A percentile compares a stretch with the other conserved stretches of the same genome.
Evolutionary conservation across 805 yeast genomes (phyloP).

Genomic region (Yarrowia yakushimensis): DNA sequence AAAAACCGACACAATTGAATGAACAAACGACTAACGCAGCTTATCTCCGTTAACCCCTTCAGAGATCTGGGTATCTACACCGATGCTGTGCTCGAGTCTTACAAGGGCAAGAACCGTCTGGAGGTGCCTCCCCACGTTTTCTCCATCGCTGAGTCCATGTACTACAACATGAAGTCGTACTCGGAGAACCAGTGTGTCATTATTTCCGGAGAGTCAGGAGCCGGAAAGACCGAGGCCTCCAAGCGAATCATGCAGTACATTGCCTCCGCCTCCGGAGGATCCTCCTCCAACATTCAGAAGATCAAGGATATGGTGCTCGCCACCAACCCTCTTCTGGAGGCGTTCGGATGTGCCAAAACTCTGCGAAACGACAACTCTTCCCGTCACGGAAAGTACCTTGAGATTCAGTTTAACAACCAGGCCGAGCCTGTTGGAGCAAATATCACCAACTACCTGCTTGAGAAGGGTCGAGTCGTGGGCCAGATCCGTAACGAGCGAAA

Average conservation of each 20-base stretch:
- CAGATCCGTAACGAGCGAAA: constrained; percentile 91
- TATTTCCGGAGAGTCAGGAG: constrained; percentile 96
- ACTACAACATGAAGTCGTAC: constrained; percentile 89
- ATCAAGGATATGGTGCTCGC: constrained; percentile 98
- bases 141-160: constrained; percentile 97
- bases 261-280: constrained; percentile 74
- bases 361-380: constrained; percentile 85
- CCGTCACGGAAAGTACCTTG: constrained; percentile 89
- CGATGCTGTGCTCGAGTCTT: constrained; percentile 64
- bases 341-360: constrained; percentile 93
- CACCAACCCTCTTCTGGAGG: constrained; percentile 86
- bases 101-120: constrained; percentile 86
- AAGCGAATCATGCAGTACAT: constrained; percentile 97
- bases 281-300: constrained; percentile 64
- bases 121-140: constrained; percentile 98
- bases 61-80: constrained; percentile 95
- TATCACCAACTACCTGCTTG: constrained; percentile 89
- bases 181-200: constrained; percentile 95
- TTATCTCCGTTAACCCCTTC: constrained; percentile 95
- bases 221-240: constrained; percentile 98
- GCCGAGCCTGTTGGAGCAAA: constrained; percentile 93
- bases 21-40: constrained; percentile 30
- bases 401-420: constrained; percentile 75
- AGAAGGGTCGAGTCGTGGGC: constrained; percentile 94
- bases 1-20: background rate